These are phyloP conservation scores for Fusarium sarcochroum DNA, from an alignment of 2,329 filamentous ascomycete genomes.

Conservation along the genomic window DNA sequence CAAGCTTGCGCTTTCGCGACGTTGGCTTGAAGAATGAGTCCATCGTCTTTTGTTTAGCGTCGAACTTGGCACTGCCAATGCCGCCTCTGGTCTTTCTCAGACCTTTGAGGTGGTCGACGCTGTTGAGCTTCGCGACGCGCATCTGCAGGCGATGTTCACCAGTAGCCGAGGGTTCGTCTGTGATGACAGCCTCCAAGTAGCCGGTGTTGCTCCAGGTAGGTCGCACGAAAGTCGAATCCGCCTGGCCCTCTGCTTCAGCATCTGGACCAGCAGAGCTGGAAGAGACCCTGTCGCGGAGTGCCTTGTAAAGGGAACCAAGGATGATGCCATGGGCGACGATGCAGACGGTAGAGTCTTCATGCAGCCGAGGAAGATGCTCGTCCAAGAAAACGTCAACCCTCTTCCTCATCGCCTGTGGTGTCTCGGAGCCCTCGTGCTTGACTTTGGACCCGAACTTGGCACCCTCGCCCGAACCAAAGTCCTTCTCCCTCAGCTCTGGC, in stretches of 20 bases:
- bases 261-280: constrained; percentile 34
- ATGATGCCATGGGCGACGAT: constrained; percentile 89
- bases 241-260: constrained; percentile 24
- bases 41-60: constrained; percentile 81
- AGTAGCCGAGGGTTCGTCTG: constrained; percentile 3
- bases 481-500: constrained; percentile 75
- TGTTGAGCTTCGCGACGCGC: constrained; percentile 74
- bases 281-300: constrained; percentile 69
- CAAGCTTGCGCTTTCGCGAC: constrained; percentile 47
- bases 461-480: constrained; percentile 81
- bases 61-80: constrained; percentile 82
- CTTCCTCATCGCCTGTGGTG: constrained; percentile 73
- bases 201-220: constrained; percentile 68
- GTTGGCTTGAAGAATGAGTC: constrained; percentile 78
- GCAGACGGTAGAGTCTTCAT: constrained; percentile 23
- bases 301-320: constrained; percentile 76
- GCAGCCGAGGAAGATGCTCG: constrained; percentile 69
- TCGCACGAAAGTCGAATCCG: constrained; percentile 32
- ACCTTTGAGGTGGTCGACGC: constrained; percentile 77
- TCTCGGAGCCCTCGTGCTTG: constrained; percentile 72
- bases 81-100: constrained; percentile 86
- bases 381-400: constrained; percentile 78
- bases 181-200: constrained; percentile 56
- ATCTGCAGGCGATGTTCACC: constrained; percentile 49
- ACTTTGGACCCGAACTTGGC: constrained; percentile 63